Base-by-base conservation (phyloP, 148 eudicot genomes). In the Dianthus caryophyllus region DNA sequence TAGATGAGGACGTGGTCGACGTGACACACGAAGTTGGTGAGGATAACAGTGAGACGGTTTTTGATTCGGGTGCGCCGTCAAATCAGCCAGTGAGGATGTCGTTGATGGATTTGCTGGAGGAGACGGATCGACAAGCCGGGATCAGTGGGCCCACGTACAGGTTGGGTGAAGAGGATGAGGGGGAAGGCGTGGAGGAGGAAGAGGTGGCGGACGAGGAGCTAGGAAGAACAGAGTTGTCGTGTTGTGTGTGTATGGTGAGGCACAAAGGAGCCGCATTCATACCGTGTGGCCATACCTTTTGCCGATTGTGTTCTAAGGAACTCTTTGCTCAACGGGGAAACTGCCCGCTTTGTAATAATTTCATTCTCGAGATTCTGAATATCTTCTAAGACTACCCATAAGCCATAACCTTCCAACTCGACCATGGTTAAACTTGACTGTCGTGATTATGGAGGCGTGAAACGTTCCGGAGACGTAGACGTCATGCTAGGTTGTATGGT, bases 221-320 rank as follows among this genome's bases (percentile, higher is more conserved):
- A 0, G 87, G 73, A 11, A 77, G 57, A 16, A 81, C 69, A 33
- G 87, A 77, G 64, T 77, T 64, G 0, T 78, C 70, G 17, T 91
- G 97, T 24, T 82, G 93, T 66, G 84, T 85, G 22, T 91, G 97
- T 69, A 86, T 77, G 84, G 96, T 87, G 68, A 91, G 88, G 83
- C 90, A 88, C 68, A 91, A 85, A 66, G 96, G 90, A 0, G 78
- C 93, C 21, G 90, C 90, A 13, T 83, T 85, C 36, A 76, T 79
- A 58, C 93, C 90, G 3, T 91, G 97, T 71, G 97, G 97, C 7
- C 97, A 93, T 66, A 85, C 96, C 6, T 89, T 87, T 76, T 93
- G 96, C 76, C 80, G 91, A 72, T 61, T 85, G 64, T 93, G 96
- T 56, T 87, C 91, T 0, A 82, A 87, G 77, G 97, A 91, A 82